phyloP scores from a whole-genome alignment of 345 rosid species.

The Lagerstroemia speciosa region DNA sequence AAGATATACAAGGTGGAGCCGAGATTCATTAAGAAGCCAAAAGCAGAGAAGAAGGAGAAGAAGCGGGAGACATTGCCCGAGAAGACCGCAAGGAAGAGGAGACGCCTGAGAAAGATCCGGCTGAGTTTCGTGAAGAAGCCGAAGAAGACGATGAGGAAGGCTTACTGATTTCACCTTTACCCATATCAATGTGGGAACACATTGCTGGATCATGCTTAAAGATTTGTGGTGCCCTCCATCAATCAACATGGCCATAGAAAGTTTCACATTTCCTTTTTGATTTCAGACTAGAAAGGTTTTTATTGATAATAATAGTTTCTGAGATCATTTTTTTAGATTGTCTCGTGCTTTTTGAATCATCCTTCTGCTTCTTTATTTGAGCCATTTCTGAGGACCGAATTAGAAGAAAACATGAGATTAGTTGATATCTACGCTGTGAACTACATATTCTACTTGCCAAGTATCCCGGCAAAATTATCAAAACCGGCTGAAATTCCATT shows the following conservation, averaged over 20 bases:
- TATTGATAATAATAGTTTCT: not conserved
- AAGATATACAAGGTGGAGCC: conserved; percentile 64
- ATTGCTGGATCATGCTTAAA: not conserved
- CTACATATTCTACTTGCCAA: too few relatives aligned
- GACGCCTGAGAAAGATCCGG: conserved; percentile 65
- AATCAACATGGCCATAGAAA: not conserved
- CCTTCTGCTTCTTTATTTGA: not conserved
- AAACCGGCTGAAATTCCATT: too few relatives aligned
- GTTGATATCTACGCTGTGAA: too few relatives aligned
- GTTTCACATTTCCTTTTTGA: not conserved
- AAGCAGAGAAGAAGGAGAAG: conserved; percentile 53
- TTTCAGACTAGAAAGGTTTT: conserved; percentile 3
- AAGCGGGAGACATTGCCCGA: conserved; percentile 93
- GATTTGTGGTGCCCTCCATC: not conserved
- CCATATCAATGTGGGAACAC: not conserved
- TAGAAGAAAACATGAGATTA: too few relatives aligned
- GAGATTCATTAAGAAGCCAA: conserved; percentile 50
- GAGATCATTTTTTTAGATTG: not conserved
- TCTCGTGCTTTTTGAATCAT: not conserved
- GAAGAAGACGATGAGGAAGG: conserved; percentile 37
- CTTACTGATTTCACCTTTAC: conserved; percentile 2
- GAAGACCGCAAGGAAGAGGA: conserved; percentile 88
- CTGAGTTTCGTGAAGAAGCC: conserved; percentile 92
- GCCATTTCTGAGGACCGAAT: too few relatives aligned
- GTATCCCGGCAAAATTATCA: too few relatives aligned